These are phyloP conservation scores for Populus tomentosa DNA, from an alignment of 441 rosid species.

Conservation along the genomic window DNA sequence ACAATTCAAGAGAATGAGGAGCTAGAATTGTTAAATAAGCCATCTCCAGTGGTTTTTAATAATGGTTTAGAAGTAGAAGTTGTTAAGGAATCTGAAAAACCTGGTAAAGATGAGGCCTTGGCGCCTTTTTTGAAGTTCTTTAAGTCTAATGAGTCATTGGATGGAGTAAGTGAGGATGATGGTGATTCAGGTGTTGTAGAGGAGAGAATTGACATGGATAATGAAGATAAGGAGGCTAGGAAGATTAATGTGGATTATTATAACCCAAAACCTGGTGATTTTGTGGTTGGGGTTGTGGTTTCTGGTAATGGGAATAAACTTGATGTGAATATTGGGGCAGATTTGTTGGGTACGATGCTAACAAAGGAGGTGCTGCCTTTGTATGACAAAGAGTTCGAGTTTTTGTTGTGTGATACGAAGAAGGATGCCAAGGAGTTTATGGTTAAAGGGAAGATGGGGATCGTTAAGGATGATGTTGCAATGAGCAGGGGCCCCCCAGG, in stretches of 20 bases:
- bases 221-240: slow-evolving; percentile 22
- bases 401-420: slow-evolving; percentile 62
- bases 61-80: slow-evolving; percentile 28
- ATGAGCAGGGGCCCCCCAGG: slow-evolving; percentile 30
- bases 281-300: slow-evolving; percentile 88
- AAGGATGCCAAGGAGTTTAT: slow-evolving; percentile 49
- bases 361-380: slow-evolving; percentile 88
- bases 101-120: slow-evolving; percentile 53
- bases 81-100: slow-evolving; percentile 24
- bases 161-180: slow-evolving; percentile 22
- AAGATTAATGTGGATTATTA: slow-evolving; percentile 61
- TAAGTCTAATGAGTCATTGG: slow-evolving; percentile 39
- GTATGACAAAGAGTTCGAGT: slow-evolving; percentile 63
- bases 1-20: slow-evolving; percentile 38
- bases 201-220: slow-evolving; percentile 19
- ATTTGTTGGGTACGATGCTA: slow-evolving; percentile 85
- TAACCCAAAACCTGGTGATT: slow-evolving; percentile 77
- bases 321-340: slow-evolving; percentile 81
- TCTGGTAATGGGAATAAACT: slow-evolving; percentile 93
- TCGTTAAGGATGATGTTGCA: slow-evolving; percentile 61
- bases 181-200: slow-evolving; percentile 24
- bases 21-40: slow-evolving; percentile 66
- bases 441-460: slow-evolving; percentile 78
- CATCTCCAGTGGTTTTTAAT: slow-evolving; percentile 38
- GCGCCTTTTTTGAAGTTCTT: slow-evolving; percentile 84